These are phyloP conservation scores for Candida rishiriensis DNA, from an alignment of 805 yeast species.

Conservation along the genomic window DNA sequence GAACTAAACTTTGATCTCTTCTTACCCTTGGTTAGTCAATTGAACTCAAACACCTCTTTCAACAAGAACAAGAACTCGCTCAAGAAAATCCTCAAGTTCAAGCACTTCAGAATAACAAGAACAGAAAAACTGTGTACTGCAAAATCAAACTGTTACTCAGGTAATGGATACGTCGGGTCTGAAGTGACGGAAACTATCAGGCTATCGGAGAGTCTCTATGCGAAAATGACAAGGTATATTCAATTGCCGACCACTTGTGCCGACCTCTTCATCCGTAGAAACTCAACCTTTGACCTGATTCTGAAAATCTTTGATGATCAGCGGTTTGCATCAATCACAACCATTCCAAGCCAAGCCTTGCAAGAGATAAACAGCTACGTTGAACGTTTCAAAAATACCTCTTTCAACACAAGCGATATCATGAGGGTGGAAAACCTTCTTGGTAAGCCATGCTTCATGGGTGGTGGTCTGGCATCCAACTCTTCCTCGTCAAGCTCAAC, in stretches of 20 bases:
- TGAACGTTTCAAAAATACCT: conserved; percentile 1
- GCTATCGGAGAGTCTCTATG: conserved; percentile 5
- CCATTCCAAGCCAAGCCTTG: no score
- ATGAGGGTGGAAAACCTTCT: conserved; percentile 12
- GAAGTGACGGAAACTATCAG: neutral
- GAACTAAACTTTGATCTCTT: conserved; percentile 5
- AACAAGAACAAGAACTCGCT: conserved; percentile 9
- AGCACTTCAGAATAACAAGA: conserved; percentile 6
- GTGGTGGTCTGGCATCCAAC: no score
- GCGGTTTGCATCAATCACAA: conserved; percentile 5
- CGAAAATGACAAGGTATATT: conserved; percentile 3
- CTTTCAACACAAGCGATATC: conserved; percentile 4
- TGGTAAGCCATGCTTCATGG: no score
- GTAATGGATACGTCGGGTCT: no score
- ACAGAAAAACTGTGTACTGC: neutral
- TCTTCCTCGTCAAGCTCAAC: neutral
- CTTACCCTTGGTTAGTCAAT: conserved; percentile 3
- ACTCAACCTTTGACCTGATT: conserved; percentile 11
- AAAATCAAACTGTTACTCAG: no score
- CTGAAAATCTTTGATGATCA: conserved; percentile 4
- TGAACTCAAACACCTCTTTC: conserved; percentile 5
- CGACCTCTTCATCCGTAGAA: conserved; percentile 7
- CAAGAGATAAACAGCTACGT: neutral
- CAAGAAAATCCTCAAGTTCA: conserved; percentile 10
- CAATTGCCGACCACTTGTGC: conserved; percentile 1